These are phyloP conservation scores for Trifolium subterraneum DNA, from an alignment of 306 rosid genomes.

Conservation along the genomic window DNA sequence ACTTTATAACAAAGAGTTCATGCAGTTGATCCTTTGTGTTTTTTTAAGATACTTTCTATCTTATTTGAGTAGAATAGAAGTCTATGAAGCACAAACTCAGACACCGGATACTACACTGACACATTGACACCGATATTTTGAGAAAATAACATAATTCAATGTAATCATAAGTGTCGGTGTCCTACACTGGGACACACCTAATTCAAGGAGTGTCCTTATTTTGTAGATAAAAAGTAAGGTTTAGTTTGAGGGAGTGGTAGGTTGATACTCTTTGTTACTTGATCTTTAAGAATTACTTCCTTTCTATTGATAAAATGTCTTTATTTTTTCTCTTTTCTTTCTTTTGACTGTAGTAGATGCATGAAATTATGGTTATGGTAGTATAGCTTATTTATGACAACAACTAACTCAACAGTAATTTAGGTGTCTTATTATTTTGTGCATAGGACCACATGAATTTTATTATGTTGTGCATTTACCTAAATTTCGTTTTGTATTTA, in stretches of 20 bases:
- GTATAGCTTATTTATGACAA: slow-evolving; percentile 24
- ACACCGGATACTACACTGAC: no score
- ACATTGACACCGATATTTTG: no score
- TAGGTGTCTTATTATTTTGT: neutral
- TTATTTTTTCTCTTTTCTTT: neutral
- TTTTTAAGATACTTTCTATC: neutral
- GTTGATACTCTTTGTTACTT: slow-evolving; percentile 35
- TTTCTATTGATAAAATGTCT: slow-evolving; percentile 27
- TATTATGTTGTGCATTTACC: neutral
- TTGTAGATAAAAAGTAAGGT: slow-evolving; percentile 20
- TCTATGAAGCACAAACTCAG: no score
- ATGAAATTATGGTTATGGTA: neutral
- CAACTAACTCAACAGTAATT: neutral
- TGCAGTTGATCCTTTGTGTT: neutral
- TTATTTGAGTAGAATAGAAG: neutral
- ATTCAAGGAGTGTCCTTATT: no score
- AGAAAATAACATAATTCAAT: no score
- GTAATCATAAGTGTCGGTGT: no score
- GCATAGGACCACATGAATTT: neutral
- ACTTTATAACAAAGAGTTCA: neutral
- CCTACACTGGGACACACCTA: no score
- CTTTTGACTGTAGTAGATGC: neutral
- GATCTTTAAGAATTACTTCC: slow-evolving; percentile 36
- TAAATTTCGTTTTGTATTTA: slow-evolving; percentile 18
- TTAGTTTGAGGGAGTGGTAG: slow-evolving; percentile 33